Evolutionary conservation across 352 stramenopile genomes (phyloP).

Genomic region (Globisporangium parvum): DNA sequence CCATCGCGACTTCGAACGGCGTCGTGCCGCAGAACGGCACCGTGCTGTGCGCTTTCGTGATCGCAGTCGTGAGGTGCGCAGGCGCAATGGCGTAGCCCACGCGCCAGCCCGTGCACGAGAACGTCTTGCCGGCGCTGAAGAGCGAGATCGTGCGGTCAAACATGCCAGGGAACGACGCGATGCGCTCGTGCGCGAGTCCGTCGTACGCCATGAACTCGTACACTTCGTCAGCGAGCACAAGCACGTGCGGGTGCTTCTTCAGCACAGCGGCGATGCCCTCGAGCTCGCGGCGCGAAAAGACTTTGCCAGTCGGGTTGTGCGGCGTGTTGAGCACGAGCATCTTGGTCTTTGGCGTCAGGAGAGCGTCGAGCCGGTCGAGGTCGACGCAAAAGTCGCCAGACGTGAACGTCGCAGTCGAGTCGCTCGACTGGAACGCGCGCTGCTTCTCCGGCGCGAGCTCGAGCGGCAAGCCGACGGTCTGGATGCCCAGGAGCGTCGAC

Average conservation of each 20-base stretch:
- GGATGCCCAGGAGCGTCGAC: constrained; percentile 76
- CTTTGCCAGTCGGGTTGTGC: constrained; percentile 98
- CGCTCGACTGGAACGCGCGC: constrained; percentile 28
- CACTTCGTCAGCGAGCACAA: constrained; percentile 97
- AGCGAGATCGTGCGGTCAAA: constrained; percentile 89
- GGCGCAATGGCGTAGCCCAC: constrained; percentile 80
- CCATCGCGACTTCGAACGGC: constrained; percentile 91
- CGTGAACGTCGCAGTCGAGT: constrained; percentile 31
- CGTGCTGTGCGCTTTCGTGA: constrained; percentile 77
- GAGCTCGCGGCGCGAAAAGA: constrained; percentile 94
- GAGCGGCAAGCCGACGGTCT: constrained; percentile 67
- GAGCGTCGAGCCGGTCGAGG: constrained; percentile 68
- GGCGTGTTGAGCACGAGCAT: constrained; percentile 98
- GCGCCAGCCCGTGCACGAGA: constrained; percentile 92
- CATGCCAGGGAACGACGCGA: constrained; percentile 77
- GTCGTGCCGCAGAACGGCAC: constrained; percentile 94
- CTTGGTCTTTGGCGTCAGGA: constrained; percentile 89
- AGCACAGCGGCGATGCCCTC: constrained; percentile 86
- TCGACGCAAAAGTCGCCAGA: constrained; percentile 85
- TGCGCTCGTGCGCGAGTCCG: constrained; percentile 53
- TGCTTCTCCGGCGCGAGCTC: constrained; percentile 43
- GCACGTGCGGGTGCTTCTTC: constrained; percentile 74
- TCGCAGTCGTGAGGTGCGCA: constrained; percentile 39
- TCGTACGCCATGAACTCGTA: constrained; percentile 98
- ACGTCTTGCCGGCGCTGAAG: constrained; percentile 91